Evolutionary conservation across 805 yeast genomes (phyloP), one percentile per base, ranked within the genome.

Genomic region (Sugiyamaella qingdaonensis): DNA sequence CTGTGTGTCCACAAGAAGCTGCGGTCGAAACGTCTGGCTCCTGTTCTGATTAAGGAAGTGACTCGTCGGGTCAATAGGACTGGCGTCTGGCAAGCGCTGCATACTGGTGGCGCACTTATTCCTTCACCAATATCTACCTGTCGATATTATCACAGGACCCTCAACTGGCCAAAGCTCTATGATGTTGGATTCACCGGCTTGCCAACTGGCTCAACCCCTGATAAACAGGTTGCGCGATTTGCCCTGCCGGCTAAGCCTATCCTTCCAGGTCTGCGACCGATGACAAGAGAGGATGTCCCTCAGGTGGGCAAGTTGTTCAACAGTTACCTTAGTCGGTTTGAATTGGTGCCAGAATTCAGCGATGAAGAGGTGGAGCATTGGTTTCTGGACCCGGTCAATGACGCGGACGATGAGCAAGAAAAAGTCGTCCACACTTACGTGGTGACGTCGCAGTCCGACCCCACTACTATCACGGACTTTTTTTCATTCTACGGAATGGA

Each of bases 1-100:
- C 73, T 94, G 62, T 89, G 97, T 66, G 87, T 94, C 48, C 99
- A 94, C 72, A 94, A 94, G 72, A 88, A 92, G 69, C 77, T 94
- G 60, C 79, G 99, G 66, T 78, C 89, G n/a, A 94, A 94, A 69
- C 82, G 99, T 63, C 77, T 94, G 66, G 91, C 99, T 0, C 99
- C 99, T 0, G 86, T 94, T 10, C 74, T 94, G 63, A 94, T 94
- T 69, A 87, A 87, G 64, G 99, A 94, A 70, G 86, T 94, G 59
- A 94, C 98, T 2, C 79, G 99, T 66, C 78, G 98, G 61, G 94
- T 94, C 58, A 92, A 94, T 70, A 78, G 80, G 57, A 76, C 78
- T 43, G 81, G 87, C 54, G 86, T 91, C 55, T 94, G 97, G 96
- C 97, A 91, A 69, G 99, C 98, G 0, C 77, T 94, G 55, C 89